Base-by-base conservation (phyloP, 2,329 filamentous ascomycete genomes). In the Alternaria conjuncta region DNA sequence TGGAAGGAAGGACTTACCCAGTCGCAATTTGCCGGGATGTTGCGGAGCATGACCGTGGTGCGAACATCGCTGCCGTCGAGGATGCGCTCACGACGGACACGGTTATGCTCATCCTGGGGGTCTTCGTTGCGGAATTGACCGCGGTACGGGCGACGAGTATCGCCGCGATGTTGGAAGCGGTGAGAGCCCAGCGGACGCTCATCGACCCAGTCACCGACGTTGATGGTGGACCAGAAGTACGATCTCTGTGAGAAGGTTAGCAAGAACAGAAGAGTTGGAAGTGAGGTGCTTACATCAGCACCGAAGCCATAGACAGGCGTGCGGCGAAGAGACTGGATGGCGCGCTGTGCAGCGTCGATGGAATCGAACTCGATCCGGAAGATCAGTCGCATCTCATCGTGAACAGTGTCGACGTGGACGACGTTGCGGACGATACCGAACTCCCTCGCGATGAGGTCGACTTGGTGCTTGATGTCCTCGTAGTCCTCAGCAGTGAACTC, bases 21-120 rank as follows among this genome's bases (percentile, higher is more conserved):
- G 89, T 72, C 93, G 88, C 97, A 90, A 72, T 94, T 93, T 82
- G 97, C 97, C 2, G 95, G 95, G 49, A 97, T 95, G 78, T 98
- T 97, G 43, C 95, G 90, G 30, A 97, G 81, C 95, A 98, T 97
- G 68, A 98, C 92, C 0, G 83, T 85, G 2, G 83, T 85, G 61
- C 84, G 83, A n/a, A 84, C 80, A 66, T 85, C 84, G 6, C 69
- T 65, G n/a, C 84, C 84, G n/a, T 75, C 70, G 15, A 72, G 56
- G 59, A 85, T 83, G 41, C 74, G 75, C 23, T 75, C 65, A 3
- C 78, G 60, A 9, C 75, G 70, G 45, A 85, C 80, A 41, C 71
- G 72, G 67, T 84, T 82, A 59, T 79, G 75, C 55, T 75, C 71
- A 36, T 78, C 75, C 9, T 68, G 64, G 7, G 70, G 72, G 28